Evolutionary conservation across 1,284 basidiomycete species (phyloP), one percentile per base, ranked within the genome.

Genomic region (Puccinia novopanici): DNA sequence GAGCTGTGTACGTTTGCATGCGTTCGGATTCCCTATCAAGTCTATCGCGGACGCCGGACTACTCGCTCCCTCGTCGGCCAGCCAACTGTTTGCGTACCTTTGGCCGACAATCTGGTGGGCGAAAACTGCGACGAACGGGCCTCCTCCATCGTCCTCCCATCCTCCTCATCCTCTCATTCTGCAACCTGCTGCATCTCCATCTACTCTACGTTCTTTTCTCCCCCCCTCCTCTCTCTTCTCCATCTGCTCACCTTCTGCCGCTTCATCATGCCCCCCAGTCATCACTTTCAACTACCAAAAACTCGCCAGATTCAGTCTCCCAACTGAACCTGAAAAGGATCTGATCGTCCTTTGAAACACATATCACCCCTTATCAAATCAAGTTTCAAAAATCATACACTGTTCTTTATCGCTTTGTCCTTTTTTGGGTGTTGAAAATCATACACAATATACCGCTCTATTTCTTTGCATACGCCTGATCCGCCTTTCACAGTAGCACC

Each of bases 61-160:
- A 68, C 27, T 68, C 42, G 15, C 22, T 22, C 45, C 24, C 10
- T 40, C 63, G 19, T 68, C 48, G 9, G n/a, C 12, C n/a, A 27
- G 22, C n/a, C 42, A 48, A 12, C 50, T n/a, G 37, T 30, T 30
- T 13, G 34, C 13, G 10, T 37, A 45, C 24, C 15, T 27, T 24
- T n/a, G 67, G 24, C 30, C 27, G 12, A 3, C 27, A 2, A 45
- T 3, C 9, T 68, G 8, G 15, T 52, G 24, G 48, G 42, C 48
- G 42, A 68, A 15, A 68, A 30, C 19, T 68, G 67, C 48, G 67
- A 68, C 48, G 67, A 68, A 68, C 42, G 67, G 10, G 67, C 67
- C 27, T 40, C 67, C 48, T 5, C 42, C 9, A 13, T 68, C 27
- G 27, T 68, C 42, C 40, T 9, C 67, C 67, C 22, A 10, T 42